These are phyloP conservation scores for Nematocida homosporus DNA, from an alignment of 371 early-diverging fungal genomes.

Conservation along the genomic window DNA sequence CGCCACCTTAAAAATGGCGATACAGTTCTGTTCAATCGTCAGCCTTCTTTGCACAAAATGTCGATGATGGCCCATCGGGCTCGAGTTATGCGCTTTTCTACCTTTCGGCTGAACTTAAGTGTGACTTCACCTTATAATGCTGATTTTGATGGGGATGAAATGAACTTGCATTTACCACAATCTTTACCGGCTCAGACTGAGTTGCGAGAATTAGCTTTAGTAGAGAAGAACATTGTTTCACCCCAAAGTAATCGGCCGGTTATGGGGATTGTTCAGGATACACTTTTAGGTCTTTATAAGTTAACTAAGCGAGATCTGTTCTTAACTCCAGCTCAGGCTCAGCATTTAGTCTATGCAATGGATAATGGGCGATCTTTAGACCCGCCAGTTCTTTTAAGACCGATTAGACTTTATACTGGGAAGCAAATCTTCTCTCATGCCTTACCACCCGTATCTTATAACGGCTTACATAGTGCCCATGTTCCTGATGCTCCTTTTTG, in stretches of 20 bases:
- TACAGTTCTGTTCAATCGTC: conserved; percentile 96
- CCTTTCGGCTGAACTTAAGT: conserved; percentile 93
- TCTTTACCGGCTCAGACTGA: conserved; percentile 85
- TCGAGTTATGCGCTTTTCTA: conserved; percentile 93
- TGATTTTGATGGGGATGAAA: conserved; percentile 99
- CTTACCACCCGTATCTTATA: conserved; percentile 74
- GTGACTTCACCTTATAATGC: conserved; percentile 99
- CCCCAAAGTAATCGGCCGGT: conserved; percentile 95
- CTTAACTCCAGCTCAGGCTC: conserved; percentile 79
- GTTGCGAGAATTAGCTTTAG: conserved; percentile 86
- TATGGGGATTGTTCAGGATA: conserved; percentile 99
- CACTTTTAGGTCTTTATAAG: conserved; percentile 86
- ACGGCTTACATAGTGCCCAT: conserved; percentile 74
- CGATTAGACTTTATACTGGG: conserved; percentile 91
- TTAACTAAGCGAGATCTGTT: conserved; percentile 90
- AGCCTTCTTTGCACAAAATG: conserved; percentile 99
- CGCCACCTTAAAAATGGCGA: conserved; percentile 92
- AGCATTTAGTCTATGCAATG: conserved; percentile 71
- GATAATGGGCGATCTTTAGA: conserved; percentile 25
- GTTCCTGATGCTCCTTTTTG: conserved; percentile 74
- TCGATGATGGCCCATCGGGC: conserved; percentile 99
- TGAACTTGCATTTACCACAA: conserved; percentile 99
- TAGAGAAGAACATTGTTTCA: conserved; percentile 90
- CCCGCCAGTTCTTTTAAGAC: conserved; percentile 82
- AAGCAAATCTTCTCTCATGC: conserved; percentile 89